Percentiles rank a stretch among this genome's conserved stretches.
Conservation (phyloP, 768 basidiomycete genomes). For the Fomitopsis pulvina region DNA sequence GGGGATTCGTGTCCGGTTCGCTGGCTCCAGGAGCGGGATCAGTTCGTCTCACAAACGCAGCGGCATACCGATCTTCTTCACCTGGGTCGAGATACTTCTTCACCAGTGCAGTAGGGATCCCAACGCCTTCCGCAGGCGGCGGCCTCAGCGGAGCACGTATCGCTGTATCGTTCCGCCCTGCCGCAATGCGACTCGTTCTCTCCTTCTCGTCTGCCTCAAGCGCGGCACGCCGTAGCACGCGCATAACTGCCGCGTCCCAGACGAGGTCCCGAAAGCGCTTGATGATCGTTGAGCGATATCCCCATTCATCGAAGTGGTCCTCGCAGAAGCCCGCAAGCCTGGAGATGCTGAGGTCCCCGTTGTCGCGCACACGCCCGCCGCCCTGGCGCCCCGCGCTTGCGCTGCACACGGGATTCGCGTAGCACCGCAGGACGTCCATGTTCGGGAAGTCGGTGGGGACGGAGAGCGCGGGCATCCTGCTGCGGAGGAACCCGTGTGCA, state of each 20-base stretch:
- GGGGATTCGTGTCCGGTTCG: conserved; percentile 11
- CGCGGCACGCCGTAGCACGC: conserved; percentile 19
- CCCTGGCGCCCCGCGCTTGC: conserved; percentile 9
- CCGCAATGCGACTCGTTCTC: conserved; percentile 14
- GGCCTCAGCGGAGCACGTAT: conserved; percentile 20
- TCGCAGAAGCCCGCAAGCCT: conserved; percentile 21
- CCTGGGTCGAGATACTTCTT: conserved; percentile 11
- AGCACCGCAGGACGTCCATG: conserved; percentile 16
- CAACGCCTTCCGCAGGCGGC: conserved; percentile 13
- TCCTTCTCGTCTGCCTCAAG: conserved; percentile 27
- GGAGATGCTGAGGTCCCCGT: conserved; percentile 16
- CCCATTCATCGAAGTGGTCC: conserved; percentile 23
- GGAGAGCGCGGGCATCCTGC: conserved; percentile 6
- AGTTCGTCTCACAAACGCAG: conserved; percentile 17
- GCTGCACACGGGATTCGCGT: conserved; percentile 19
- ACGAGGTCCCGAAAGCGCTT: conserved; percentile 18
- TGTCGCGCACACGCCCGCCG: conserved; percentile 14
- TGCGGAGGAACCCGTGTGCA: conserved; percentile 15
- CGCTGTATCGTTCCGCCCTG: conserved; percentile 10
- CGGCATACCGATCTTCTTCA: background rate
- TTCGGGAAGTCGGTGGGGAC: conserved; percentile 18
- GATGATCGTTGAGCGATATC: conserved; percentile 13
- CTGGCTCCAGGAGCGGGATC: background rate
- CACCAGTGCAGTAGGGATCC: conserved; percentile 18
- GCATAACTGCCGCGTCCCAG: conserved; percentile 18